Percentiles rank a stretch among this genome's conserved stretches.
phyloP scores from a whole-genome alignment of 495 filamentous ascomycete genomes.

The Aspergillus affinis region DNA sequence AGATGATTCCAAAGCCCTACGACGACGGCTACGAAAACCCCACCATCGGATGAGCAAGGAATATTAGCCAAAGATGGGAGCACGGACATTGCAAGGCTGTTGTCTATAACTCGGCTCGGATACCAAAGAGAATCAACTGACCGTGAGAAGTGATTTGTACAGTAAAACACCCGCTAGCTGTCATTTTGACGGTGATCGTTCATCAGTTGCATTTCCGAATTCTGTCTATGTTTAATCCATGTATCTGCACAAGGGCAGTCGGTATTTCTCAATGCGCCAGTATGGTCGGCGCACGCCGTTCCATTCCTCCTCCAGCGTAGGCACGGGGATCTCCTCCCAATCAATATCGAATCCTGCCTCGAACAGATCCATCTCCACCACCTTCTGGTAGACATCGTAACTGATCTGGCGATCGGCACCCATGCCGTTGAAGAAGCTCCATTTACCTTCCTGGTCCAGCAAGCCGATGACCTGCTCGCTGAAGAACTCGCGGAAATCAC shows the following conservation, averaged over 20 bases:
- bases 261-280: conserved; percentile 79
- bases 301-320: conserved; percentile 68
- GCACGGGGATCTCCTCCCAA: conserved; percentile 78
- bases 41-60: conserved; percentile 55
- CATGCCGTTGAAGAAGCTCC: conserved; percentile 94
- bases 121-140: no score
- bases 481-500: conserved; percentile 82
- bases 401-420: conserved; percentile 89
- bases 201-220: background rate
- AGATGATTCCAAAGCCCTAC: conserved; percentile 30
- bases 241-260: conserved; percentile 62
- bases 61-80: no score
- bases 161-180: no score
- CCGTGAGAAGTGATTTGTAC: no score
- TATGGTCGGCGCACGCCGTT: conserved; percentile 82
- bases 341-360: conserved; percentile 89
- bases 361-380: conserved; percentile 86
- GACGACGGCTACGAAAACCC: conserved; percentile 46
- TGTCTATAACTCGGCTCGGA: no score
- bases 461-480: conserved; percentile 79
- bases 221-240: conserved; percentile 45
- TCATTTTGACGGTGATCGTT: background rate
- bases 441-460: conserved; percentile 69
- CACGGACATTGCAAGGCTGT: no score
- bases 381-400: conserved; percentile 94